phyloP scores from a whole-genome alignment of 176 grass and related monocot species.

The Secale cereale region DNA sequence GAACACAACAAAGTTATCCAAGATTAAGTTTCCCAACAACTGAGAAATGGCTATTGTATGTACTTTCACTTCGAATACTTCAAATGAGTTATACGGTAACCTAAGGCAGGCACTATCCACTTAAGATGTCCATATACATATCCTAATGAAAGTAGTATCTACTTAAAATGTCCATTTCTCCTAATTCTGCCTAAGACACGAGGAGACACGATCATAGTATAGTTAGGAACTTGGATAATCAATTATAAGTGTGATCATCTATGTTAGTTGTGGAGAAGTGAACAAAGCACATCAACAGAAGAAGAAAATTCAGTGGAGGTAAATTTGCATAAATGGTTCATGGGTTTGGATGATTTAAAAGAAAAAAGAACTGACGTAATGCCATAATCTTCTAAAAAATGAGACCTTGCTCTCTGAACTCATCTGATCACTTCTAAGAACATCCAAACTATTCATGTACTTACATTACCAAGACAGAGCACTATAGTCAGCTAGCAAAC shows the following conservation, averaged over 20 bases:
- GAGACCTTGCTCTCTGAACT: not conserved
- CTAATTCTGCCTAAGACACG: not conserved
- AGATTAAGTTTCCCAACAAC: not conserved
- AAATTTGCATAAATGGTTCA: not conserved
- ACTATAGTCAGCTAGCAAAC: not conserved
- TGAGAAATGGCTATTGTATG: not conserved
- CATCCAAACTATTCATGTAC: not conserved
- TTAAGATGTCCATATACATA: conserved; percentile 2
- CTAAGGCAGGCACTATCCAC: not conserved
- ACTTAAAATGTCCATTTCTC: not conserved
- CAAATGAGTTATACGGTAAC: not conserved
- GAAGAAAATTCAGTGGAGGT: not conserved
- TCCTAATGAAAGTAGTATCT: not conserved
- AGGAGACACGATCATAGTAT: not conserved
- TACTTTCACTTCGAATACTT: conserved; percentile 1
- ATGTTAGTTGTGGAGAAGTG: not conserved
- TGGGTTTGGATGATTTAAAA: not conserved
- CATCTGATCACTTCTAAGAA: conserved; percentile 1
- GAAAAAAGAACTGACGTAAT: not conserved
- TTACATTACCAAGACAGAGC: conserved; percentile 15
- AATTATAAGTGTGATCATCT: not conserved
- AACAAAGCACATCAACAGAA: not conserved
- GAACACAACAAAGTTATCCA: too few species aligned
- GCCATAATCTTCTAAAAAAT: not conserved
- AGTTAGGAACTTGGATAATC: not conserved